Evolutionary conservation across 108 stramenopile species (phyloP).

Genomic region (Pseudonitzschia pungens): DNA sequence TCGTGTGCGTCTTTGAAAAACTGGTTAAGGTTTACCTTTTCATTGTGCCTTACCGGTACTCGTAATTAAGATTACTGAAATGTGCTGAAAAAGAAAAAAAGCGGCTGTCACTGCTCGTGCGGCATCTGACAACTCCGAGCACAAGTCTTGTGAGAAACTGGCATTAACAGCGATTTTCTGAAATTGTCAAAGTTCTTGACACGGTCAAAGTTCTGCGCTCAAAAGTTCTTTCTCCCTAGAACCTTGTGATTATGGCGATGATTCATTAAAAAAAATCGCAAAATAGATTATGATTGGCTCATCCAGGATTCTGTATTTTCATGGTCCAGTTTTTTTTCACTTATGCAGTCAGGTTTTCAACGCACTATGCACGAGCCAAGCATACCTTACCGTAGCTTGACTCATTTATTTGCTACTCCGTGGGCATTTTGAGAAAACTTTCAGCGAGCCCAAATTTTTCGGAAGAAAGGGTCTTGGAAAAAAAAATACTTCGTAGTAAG

Average conservation of each 20-base stretch:
- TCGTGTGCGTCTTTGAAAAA: background rate
- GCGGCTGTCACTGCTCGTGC: background rate
- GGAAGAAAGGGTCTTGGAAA: background rate
- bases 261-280: slow-evolving; percentile 1
- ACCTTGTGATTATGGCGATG: slow-evolving; percentile 5
- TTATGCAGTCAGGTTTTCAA: background rate
- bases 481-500: no score
- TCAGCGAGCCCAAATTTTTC: background rate
- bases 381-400: background rate
- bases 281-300: slow-evolving; percentile 10
- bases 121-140: background rate
- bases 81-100: background rate
- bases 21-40: no score
- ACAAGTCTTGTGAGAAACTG: slow-evolving; percentile 11
- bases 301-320: slow-evolving; percentile 2
- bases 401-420: background rate
- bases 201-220: slow-evolving; percentile 1
- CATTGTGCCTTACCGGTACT: no score
- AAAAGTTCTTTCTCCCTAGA: slow-evolving; percentile 8
- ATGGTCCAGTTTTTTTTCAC: background rate
- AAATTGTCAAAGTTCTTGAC: background rate
- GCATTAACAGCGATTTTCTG: background rate
- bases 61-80: no score
- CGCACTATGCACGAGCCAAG: background rate
- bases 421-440: background rate